Conservation (phyloP, 805 yeast species). For the Barnettozyma vustinii region DNA sequence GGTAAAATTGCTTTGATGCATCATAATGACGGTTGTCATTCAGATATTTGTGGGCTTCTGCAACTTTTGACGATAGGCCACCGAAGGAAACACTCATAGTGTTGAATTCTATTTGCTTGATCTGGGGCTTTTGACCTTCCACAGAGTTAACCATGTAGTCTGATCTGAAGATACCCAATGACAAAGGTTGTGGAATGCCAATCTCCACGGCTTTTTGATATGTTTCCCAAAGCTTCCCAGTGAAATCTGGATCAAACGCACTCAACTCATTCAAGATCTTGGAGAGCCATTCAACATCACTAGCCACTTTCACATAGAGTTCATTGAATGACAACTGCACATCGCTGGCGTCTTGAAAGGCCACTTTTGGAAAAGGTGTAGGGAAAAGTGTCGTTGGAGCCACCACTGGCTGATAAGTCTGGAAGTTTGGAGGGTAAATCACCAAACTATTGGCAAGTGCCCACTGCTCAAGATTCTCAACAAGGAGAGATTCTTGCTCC, state of each 20-base stretch:
- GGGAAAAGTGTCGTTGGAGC: conserved; percentile 93
- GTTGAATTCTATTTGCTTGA: conserved; percentile 94
- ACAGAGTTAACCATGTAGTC: conserved; percentile 71
- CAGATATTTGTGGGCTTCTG: conserved; percentile 64
- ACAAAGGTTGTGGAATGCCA: conserved; percentile 57
- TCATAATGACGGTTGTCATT: conserved; percentile 56
- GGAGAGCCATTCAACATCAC: conserved; percentile 60
- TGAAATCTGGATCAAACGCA: conserved; percentile 64
- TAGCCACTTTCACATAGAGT: conserved; percentile 61
- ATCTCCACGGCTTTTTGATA: conserved; percentile 43
- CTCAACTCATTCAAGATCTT: conserved; percentile 50
- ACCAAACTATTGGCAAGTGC: conserved; percentile 71
- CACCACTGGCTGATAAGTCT: conserved; percentile 38
- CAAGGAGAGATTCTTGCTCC: conserved; percentile 27
- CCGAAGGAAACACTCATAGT: conserved; percentile 96
- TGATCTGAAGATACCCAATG: conserved; percentile 82
- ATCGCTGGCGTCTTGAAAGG: conserved; percentile 59
- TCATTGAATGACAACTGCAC: conserved; percentile 69
- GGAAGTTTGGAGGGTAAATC: conserved; percentile 66
- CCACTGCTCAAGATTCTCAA: conserved; percentile 63
- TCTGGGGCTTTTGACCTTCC: conserved; percentile 37
- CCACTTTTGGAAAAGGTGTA: conserved; percentile 70
- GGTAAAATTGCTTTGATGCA: conserved; percentile 33
- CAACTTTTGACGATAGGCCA: conserved; percentile 77
- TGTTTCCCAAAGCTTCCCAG: conserved; percentile 68